Conservation (phyloP, 208 protist genomes). For the Leishmania mexicana region DNA sequence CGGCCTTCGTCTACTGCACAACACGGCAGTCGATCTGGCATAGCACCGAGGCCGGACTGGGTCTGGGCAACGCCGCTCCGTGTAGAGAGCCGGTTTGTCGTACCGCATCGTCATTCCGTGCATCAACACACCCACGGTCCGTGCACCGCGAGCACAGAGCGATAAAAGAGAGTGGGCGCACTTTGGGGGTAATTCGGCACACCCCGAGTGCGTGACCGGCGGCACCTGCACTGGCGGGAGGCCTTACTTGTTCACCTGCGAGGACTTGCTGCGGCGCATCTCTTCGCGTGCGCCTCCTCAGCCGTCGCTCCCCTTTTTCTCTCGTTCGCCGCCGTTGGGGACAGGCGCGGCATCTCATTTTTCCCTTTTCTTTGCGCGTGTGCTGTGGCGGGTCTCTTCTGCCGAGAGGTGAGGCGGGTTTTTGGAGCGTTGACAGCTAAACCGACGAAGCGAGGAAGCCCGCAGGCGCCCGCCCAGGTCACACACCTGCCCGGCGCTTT, state of each 20-base stretch:
- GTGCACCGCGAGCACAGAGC: not conserved
- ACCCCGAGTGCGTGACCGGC: not conserved
- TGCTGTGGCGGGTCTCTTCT: not conserved
- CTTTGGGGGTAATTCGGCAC: not conserved
- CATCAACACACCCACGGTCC: not conserved
- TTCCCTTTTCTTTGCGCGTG: not conserved
- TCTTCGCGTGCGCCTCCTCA: not conserved
- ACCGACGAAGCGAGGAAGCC: not conserved
- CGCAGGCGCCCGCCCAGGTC: not conserved
- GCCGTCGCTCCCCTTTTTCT: not conserved
- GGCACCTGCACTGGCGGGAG: not conserved
- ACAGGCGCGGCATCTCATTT: not conserved
- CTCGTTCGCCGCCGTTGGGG: not conserved
- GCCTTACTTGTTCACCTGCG: not conserved
- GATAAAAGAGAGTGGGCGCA: not conserved
- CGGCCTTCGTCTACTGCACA: not conserved
- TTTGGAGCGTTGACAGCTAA: not conserved
- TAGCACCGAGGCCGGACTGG: not conserved
- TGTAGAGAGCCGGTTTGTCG: conserved; percentile 2
- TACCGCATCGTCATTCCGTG: not conserved
- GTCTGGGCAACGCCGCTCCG: not conserved
- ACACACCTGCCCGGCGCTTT: not conserved
- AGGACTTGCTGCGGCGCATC: not conserved
- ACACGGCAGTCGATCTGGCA: not conserved
- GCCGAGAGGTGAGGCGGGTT: not conserved